Conservation (phyloP, 495 filamentous ascomycete genomes). For the Tetracladium setigerum region DNA sequence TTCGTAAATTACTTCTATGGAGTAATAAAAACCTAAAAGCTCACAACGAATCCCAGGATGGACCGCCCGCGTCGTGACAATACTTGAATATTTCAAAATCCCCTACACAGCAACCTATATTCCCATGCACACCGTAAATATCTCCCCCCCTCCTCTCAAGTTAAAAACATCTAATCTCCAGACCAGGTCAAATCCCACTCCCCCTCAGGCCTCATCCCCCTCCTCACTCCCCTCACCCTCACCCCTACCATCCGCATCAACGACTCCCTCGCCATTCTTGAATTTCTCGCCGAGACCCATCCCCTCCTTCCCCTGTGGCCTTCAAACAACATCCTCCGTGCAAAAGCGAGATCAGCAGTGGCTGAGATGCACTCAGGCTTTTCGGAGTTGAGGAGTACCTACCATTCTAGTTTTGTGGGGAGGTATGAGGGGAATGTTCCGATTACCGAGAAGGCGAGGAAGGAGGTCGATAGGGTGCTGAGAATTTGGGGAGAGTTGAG, state of each 20-base stretch:
- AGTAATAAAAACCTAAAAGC: too few species aligned
- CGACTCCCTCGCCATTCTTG: slow-evolving; percentile 48
- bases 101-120: slow-evolving; percentile 22
- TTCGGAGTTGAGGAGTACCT: slow-evolving; percentile 32
- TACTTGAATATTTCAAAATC: slow-evolving; percentile 32
- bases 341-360: slow-evolving; percentile 39
- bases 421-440: slow-evolving; percentile 20
- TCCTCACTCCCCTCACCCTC: slow-evolving; percentile 24
- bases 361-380: slow-evolving; percentile 53
- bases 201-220: slow-evolving; percentile 27
- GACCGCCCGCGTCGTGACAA: slow-evolving; percentile 28
- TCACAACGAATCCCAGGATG: slow-evolving; percentile 30
- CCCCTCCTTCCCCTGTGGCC: slow-evolving; percentile 40
- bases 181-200: slow-evolving; percentile 17
- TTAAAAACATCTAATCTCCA: slow-evolving; percentile 16
- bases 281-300: slow-evolving; percentile 42
- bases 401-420: slow-evolving; percentile 37
- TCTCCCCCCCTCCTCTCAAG: background rate
- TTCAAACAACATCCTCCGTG: slow-evolving; percentile 31
- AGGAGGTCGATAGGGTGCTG: slow-evolving; percentile 26
- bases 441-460: slow-evolving; percentile 15
- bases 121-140: slow-evolving; percentile 21
- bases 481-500: slow-evolving; percentile 27
- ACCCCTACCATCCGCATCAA: slow-evolving; percentile 25
- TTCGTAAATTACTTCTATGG: slow-evolving; percentile 8